Percentiles rank a stretch among this genome's conserved stretches.
Evolutionary conservation across 179 eudicot species (phyloP).

Genomic region (Monotropa hypopitys): DNA sequence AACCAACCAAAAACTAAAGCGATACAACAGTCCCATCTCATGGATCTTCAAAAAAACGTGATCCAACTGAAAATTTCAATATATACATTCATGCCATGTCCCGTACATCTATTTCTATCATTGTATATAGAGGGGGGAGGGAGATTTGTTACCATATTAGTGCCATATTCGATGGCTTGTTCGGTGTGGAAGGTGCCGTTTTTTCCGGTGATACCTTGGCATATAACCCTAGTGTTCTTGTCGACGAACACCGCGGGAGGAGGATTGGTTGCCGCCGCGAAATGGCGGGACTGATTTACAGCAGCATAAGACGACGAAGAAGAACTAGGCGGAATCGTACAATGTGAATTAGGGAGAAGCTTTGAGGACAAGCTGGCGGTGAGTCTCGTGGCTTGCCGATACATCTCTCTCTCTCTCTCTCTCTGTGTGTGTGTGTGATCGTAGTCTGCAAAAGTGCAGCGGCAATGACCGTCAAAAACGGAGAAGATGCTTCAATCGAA

Average conservation of each 20-base stretch:
- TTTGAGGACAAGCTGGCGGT: constrained; percentile 29
- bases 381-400: constrained; percentile 51
- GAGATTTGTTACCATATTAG: constrained; percentile 56
- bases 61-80: neutral
- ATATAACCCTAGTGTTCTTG: constrained; percentile 83
- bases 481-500: neutral
- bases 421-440: neutral
- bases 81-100: neutral
- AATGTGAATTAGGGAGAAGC: constrained; percentile 13
- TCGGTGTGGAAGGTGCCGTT: constrained; percentile 97
- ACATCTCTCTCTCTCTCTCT: constrained; percentile 22
- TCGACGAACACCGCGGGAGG: constrained; percentile 87
- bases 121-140: too few relatives aligned
- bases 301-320: constrained; percentile 1
- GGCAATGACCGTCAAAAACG: neutral
- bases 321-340: constrained; percentile 8
- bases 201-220: constrained; percentile 96
- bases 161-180: constrained; percentile 96
- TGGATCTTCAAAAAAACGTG: neutral
- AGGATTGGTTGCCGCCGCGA: constrained; percentile 38
- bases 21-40: neutral
- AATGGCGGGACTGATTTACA: constrained; percentile 23
- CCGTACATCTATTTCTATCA: too few relatives aligned
- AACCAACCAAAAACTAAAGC: neutral
- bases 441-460: neutral